Evolutionary conservation across 78 protist species (phyloP).

Genomic region (Monosiga brevicollis): DNA sequence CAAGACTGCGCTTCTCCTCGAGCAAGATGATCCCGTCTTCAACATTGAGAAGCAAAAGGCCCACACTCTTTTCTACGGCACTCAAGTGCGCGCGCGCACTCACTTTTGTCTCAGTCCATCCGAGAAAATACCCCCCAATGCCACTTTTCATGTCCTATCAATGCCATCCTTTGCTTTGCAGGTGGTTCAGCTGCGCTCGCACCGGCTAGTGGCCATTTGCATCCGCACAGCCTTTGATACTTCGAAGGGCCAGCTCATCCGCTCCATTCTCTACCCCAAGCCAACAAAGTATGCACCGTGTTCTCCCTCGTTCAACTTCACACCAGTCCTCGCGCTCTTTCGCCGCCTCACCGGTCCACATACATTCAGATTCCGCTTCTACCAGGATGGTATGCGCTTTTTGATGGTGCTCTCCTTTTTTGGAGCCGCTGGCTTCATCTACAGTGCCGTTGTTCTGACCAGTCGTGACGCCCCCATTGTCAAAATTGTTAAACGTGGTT

Average conservation of each 20-base stretch:
- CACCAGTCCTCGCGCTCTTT: too few species aligned
- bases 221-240: slow-evolving; percentile 48
- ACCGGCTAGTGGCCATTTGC: background rate
- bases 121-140: background rate
- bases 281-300: too few species aligned
- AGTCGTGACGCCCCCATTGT: background rate
- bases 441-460: slow-evolving; percentile 18
- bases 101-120: too few species aligned
- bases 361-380: slow-evolving; percentile 55
- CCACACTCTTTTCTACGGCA: slow-evolving; percentile 26
- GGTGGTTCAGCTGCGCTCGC: slow-evolving; percentile 3
- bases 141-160: background rate
- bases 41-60: background rate
- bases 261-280: slow-evolving; percentile 62
- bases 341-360: too few species aligned
- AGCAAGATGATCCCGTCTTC: background rate
- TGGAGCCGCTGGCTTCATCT: slow-evolving; percentile 26
- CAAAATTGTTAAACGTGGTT: slow-evolving; percentile 32
- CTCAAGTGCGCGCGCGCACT: too few species aligned
- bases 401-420: slow-evolving; percentile 14
- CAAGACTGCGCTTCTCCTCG: slow-evolving; percentile 8
- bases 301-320: too few species aligned
- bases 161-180: background rate
- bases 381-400: slow-evolving; percentile 60
- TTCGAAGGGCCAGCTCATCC: slow-evolving; percentile 58